Evolutionary conservation across 495 filamentous ascomycete species (phyloP).

Genomic region (Pseudevernia furfuracea): DNA sequence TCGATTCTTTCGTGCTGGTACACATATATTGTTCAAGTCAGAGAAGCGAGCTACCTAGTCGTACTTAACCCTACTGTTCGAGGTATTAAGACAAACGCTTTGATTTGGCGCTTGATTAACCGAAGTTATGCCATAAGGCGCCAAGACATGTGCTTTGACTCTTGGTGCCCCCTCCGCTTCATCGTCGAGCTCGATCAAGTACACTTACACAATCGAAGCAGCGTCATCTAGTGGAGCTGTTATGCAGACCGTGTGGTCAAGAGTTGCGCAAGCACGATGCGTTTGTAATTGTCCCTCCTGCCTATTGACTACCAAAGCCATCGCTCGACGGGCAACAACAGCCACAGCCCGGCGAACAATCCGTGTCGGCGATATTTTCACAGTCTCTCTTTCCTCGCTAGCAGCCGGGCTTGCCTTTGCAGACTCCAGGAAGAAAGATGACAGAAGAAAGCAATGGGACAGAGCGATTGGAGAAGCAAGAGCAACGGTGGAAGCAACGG

Average conservation of each 20-base stretch:
- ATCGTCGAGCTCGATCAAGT: neutral
- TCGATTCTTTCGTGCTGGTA: no score
- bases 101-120: no score
- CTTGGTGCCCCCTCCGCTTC: no score
- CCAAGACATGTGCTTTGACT: no score
- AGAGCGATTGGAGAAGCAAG: slow-evolving; percentile 44
- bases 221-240: neutral
- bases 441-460: slow-evolving; percentile 48
- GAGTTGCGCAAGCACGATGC: slow-evolving; percentile 45
- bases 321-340: slow-evolving; percentile 40
- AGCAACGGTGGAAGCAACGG: slow-evolving; percentile 31
- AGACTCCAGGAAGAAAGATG: slow-evolving; percentile 48
- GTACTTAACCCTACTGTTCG: no score
- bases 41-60: no score
- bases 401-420: slow-evolving; percentile 51
- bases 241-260: slow-evolving; percentile 57
- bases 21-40: no score
- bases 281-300: slow-evolving; percentile 52
- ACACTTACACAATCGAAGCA: neutral
- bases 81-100: no score
- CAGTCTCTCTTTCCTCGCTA: slow-evolving; percentile 54
- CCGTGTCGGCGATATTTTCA: slow-evolving; percentile 47
- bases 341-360: slow-evolving; percentile 37
- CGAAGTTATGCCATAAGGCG: no score
- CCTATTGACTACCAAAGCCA: slow-evolving; percentile 36